phyloP scores from a whole-genome alignment of 2,329 filamentous ascomycete genomes.

The Paecilomyces variotii region DNA sequence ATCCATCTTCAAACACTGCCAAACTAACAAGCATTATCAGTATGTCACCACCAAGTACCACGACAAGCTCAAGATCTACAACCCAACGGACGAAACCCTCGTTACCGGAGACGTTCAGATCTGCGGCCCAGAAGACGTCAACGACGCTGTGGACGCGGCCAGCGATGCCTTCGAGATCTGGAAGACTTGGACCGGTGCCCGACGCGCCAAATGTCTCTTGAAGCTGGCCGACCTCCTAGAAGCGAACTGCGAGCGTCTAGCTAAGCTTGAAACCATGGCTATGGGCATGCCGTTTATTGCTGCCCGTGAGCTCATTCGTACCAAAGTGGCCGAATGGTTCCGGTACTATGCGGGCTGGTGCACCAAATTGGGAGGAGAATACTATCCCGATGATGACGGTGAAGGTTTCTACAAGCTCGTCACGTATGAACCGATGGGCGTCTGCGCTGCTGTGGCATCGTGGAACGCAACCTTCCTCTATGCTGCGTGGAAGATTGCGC shows the following conservation, averaged over 20 bases:
- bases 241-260: slow-evolving; percentile 3
- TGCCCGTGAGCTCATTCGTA: slow-evolving; percentile 1
- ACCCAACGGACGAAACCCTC: slow-evolving; percentile 2
- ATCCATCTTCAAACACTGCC: neutral
- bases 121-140: slow-evolving; percentile 1
- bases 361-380: slow-evolving; percentile 7
- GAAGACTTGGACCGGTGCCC: slow-evolving; percentile 6
- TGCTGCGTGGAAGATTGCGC: neutral
- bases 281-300: slow-evolving; percentile 9
- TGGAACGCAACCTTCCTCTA: slow-evolving; percentile 7
- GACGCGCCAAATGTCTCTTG: slow-evolving; percentile 6
- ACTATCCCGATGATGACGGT: slow-evolving; percentile 6
- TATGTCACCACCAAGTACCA: neutral
- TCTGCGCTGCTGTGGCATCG: slow-evolving; percentile 1
- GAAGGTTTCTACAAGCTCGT: slow-evolving; percentile 3
- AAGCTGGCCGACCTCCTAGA: slow-evolving; percentile 7
- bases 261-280: slow-evolving; percentile 9
- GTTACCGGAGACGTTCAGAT: slow-evolving; percentile 1
- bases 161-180: slow-evolving; percentile 5
- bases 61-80: neutral
- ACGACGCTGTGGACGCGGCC: slow-evolving; percentile 1
- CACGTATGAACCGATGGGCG: slow-evolving; percentile 13
- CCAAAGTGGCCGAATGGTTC: neutral
- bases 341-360: slow-evolving; percentile 6
- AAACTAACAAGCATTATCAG: neutral